These are phyloP conservation scores for Carex myosuroides DNA, from an alignment of 176 grass and related monocot genomes.

Conservation along the genomic window DNA sequence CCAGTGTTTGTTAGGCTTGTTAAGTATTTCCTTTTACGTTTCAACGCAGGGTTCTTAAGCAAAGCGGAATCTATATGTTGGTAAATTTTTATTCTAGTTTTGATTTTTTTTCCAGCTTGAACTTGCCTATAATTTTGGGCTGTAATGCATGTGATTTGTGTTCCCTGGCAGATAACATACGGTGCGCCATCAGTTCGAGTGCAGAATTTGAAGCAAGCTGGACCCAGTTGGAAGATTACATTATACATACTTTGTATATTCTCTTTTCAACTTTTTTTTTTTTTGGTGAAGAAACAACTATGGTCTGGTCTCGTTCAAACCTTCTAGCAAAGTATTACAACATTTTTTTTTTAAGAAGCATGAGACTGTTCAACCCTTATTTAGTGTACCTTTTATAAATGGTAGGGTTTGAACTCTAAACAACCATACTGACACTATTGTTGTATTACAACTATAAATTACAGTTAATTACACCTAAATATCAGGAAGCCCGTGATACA, in stretches of 20 bases:
- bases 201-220: slow-evolving; percentile 48
- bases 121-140: background rate
- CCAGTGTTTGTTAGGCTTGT: background rate
- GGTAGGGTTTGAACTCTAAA: background rate
- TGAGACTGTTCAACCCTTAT: background rate
- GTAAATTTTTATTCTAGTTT: slow-evolving; percentile 37
- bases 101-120: background rate
- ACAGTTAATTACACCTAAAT: background rate
- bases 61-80: slow-evolving; percentile 69
- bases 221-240: slow-evolving; percentile 40
- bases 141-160: slow-evolving; percentile 15
- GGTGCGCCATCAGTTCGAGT: slow-evolving; percentile 67
- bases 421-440: background rate
- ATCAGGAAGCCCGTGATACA: background rate
- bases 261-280: background rate
- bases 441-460: background rate
- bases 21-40: slow-evolving; percentile 6
- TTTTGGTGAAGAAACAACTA: background rate
- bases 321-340: background rate
- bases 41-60: slow-evolving; percentile 55
- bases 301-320: background rate
- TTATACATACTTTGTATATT: slow-evolving; percentile 54
- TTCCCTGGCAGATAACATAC: slow-evolving; percentile 75
- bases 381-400: background rate
- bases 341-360: slow-evolving; percentile 2